phyloP scores from a whole-genome alignment of 805 yeast species.

The Ogataea philodendri region DNA sequence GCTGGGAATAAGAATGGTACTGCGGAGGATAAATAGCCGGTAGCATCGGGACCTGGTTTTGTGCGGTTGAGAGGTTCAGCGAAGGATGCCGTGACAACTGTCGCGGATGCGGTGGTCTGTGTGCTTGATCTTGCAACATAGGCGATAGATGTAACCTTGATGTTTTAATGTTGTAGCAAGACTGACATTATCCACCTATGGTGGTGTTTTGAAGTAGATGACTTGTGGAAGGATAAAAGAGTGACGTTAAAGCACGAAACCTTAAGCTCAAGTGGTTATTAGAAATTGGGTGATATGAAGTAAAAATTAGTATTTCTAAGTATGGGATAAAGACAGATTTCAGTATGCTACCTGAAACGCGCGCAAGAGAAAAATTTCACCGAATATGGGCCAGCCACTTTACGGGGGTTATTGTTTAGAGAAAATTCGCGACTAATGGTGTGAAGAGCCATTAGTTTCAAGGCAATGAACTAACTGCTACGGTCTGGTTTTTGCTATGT shows the following conservation, averaged over 20 bases:
- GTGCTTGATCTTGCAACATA: slow-evolving; percentile 10
- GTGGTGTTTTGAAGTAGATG: background rate
- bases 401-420: background rate
- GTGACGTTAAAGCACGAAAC: background rate
- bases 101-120: slow-evolving; percentile 7
- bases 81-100: slow-evolving; percentile 8
- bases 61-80: slow-evolving; percentile 4
- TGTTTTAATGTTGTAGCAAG: too few relatives aligned
- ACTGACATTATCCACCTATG: background rate
- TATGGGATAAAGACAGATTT: too few relatives aligned
- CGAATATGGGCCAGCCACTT: background rate
- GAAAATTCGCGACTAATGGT: too few relatives aligned
- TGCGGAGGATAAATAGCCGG: slow-evolving; percentile 3
- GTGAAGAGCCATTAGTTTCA: too few relatives aligned
- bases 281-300: too few relatives aligned
- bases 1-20: slow-evolving; percentile 11
- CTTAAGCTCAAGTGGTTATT: too few relatives aligned
- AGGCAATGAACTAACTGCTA: too few relatives aligned
- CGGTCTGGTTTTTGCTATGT: too few relatives aligned
- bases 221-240: background rate
- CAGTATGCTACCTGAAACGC: slow-evolving; percentile 2
- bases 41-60: background rate
- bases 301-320: too few relatives aligned
- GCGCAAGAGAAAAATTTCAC: slow-evolving; percentile 1
- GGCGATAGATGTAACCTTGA: background rate